Base-by-base conservation (phyloP, 768 basidiomycete genomes). In the Panaeolus papilionaceus region DNA sequence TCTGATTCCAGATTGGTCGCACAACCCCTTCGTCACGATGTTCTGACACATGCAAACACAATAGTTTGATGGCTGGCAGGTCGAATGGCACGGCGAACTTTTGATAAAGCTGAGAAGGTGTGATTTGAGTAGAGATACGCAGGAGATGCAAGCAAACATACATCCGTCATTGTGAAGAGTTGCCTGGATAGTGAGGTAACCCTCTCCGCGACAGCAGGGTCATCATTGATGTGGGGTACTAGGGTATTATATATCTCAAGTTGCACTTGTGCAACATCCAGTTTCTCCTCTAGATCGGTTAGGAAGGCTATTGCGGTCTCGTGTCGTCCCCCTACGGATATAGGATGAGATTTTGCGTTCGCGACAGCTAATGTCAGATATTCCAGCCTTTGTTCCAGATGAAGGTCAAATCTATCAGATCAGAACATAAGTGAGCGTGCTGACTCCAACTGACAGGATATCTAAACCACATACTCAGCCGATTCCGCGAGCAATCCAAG, bases 261-360 rank as follows among this genome's bases (percentile, higher is more conserved):
- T 75, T 99, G 98, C 9, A 99, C 95, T 79, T 97, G 93, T 6
- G 96, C 94, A 28, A 99, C 98, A 51, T 99, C 98, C 12, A 98
- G 86, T 75, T 96, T 95, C 78, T 99, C 98, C 81, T 98, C 96
- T 20, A 98, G 83, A 71, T 94, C 92, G 0, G 92, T 94, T n/a
- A 97, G 85, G 83, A 99, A 98, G 62, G 94, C 91, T 62, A 98
- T 94, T n/a, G 94, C 94, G 38, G 91, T 92, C 76, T 96, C 93
- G 71, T 95, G 92, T 67, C 88, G 84, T 10, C 92, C 91, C 38
- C 88, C 86, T 18, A 86, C 83, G 20, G 94, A 90, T 9, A 94
- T 86, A 1, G 94, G 92, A 75, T 96, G 94, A 16, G 97, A 97
- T 79, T 98, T 98, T 63, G 96, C 97, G 74, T 98, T 98, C 64